Percentiles rank a stretch among this genome's conserved stretches.
phyloP scores from a whole-genome alignment of 2,329 filamentous ascomycete genomes.

The Monosporascus sp. region DNA sequence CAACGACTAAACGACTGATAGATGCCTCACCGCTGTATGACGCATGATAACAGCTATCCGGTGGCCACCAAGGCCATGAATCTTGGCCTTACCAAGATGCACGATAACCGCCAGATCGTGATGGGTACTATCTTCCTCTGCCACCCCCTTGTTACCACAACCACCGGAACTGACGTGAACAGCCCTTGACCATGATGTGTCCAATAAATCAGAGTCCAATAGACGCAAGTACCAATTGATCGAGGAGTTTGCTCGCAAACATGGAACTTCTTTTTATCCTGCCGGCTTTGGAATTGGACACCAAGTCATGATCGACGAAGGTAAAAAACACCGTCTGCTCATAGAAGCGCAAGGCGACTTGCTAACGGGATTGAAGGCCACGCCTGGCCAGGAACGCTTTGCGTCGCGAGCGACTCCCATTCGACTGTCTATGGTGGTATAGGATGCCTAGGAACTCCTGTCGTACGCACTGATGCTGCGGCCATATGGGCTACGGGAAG shows the following conservation, averaged over 20 bases:
- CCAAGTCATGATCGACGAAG: constrained; percentile 86
- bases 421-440: constrained; percentile 81
- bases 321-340: constrained; percentile 18
- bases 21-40: constrained; percentile 62
- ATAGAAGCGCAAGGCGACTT: neutral
- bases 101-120: constrained; percentile 68
- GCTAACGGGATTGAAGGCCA: constrained; percentile 36
- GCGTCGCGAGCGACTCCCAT: constrained; percentile 74
- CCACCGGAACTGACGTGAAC: too few relatives aligned
- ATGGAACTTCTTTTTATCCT: constrained; percentile 72
- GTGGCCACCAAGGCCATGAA: constrained; percentile 74
- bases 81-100: constrained; percentile 70
- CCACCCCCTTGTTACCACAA: too few relatives aligned
- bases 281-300: constrained; percentile 81
- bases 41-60: constrained; percentile 79
- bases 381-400: constrained; percentile 76
- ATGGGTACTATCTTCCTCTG: constrained; percentile 34
- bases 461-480: constrained; percentile 84
- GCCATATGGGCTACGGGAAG: constrained; percentile 76
- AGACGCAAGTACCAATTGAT: constrained; percentile 70
- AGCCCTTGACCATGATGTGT: constrained; percentile 81
- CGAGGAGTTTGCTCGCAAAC: constrained; percentile 70
- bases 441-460: constrained; percentile 68
- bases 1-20: too few relatives aligned
- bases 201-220: constrained; percentile 73